A percentile compares a stretch with the other conserved stretches of the same genome.
phyloP scores from a whole-genome alignment of 108 stramenopile genomes.

The Cyclotella atomus region DNA sequence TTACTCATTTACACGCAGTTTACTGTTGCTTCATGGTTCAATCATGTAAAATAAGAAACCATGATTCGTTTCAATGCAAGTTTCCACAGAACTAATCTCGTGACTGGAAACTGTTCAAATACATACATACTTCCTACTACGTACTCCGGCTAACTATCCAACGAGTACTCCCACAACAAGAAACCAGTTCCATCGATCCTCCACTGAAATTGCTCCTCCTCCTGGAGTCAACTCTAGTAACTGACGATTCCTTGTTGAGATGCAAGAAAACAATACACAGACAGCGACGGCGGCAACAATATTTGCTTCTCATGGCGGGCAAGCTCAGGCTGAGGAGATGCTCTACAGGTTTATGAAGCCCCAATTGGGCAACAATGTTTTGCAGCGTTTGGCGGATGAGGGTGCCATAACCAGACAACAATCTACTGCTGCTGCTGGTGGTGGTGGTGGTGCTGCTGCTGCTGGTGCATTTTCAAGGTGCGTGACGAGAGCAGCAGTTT shows the following conservation, averaged over 20 bases:
- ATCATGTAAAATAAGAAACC: no score
- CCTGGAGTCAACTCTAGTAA: background rate
- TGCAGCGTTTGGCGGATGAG: background rate
- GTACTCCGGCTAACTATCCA: no score
- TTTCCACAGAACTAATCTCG: no score
- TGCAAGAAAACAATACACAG: background rate
- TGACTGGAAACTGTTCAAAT: no score
- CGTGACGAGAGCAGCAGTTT: no score
- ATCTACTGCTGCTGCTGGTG: background rate
- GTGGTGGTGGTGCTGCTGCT: no score
- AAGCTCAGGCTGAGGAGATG: background rate
- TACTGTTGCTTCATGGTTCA: no score
- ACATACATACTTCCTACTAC: no score
- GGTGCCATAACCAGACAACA: background rate
- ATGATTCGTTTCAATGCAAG: no score
- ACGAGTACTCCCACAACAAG: background rate
- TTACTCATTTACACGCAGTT: no score
- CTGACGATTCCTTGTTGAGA: background rate
- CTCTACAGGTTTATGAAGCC: background rate
- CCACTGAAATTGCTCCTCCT: background rate
- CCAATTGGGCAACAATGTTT: background rate
- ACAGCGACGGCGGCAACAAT: background rate
- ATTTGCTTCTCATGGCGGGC: background rate
- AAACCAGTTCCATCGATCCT: background rate
- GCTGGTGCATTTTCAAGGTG: no score